Conservation (phyloP, 2,329 filamentous ascomycete species). For the Xylariaceae sp. region DNA sequence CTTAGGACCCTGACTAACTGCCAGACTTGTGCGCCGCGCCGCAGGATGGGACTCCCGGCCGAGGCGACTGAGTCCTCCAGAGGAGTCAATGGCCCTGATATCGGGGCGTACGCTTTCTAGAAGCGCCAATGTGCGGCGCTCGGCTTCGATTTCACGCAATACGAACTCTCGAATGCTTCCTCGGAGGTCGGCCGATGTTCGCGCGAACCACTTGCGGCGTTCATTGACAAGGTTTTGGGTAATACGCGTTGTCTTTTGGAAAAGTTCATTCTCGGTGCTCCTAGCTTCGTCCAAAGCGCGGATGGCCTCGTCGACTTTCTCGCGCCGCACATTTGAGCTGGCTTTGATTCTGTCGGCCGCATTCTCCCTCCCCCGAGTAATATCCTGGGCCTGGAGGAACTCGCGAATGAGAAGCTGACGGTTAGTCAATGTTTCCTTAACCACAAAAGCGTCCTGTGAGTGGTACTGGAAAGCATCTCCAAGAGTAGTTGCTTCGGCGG, state of each 20-base stretch:
- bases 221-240: slow-evolving; percentile 85
- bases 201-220: slow-evolving; percentile 82
- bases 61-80: slow-evolving; percentile 81
- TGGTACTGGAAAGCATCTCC: slow-evolving; percentile 93
- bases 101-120: slow-evolving; percentile 92
- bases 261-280: slow-evolving; percentile 72
- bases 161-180: slow-evolving; percentile 86
- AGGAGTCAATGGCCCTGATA: slow-evolving; percentile 85
- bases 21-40: slow-evolving; percentile 66
- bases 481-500: slow-evolving; percentile 89
- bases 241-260: slow-evolving; percentile 80
- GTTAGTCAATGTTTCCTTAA: slow-evolving; percentile 97
- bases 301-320: slow-evolving; percentile 99
- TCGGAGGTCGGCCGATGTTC: slow-evolving; percentile 79
- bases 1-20: slow-evolving; percentile 88
- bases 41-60: slow-evolving; percentile 83
- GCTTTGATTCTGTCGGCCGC: slow-evolving; percentile 86
- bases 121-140: slow-evolving; percentile 83
- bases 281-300: slow-evolving; percentile 81
- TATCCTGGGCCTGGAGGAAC: slow-evolving; percentile 83
- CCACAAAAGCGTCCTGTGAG: slow-evolving; percentile 91
- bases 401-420: slow-evolving; percentile 94
- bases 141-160: slow-evolving; percentile 89
- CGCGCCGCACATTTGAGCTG: slow-evolving; percentile 77
- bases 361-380: slow-evolving; percentile 72